Evolutionary conservation across 176 grass and related monocot genomes (phyloP), one percentile per base, ranked within the genome.

Genomic region (Olyra latifolia): DNA sequence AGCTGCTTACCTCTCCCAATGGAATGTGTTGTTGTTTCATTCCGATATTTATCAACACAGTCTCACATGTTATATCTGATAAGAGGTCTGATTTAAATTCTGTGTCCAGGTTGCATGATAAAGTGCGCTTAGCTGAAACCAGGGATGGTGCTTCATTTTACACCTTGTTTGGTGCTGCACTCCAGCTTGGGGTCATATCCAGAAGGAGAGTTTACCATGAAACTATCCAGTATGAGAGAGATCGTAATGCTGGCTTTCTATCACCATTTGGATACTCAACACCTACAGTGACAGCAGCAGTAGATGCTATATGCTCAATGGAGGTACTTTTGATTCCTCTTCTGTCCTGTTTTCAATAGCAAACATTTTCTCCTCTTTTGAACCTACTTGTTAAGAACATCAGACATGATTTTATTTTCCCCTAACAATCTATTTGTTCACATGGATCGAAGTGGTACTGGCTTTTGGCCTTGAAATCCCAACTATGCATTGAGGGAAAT

Each of bases 241-340:
- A 98, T 64, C 88, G 92, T n/a, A 98, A 98, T 93, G 96, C 88
- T 66, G 92, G 92, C 38, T 98, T 93, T 92, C 10, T 98, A 87
- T 98, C 96, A 62, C 96, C 96, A 82, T 98, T 95, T 98, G 96
- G 96, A 69, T 98, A 98, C 50, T 98, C 92, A 57, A 86, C 96
- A 53, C 86, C 96, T 81, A 95, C 96, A 53, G 90, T 98, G 39
- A 89, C 86, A 68, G 81, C 92, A 46, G 90, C 86, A 22, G 78
- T 91, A 47, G 81, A 95, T 89, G 78, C 90, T 84, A 87, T 95
- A 61, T 95, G 84, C 76, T 95, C 88, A 45, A 91, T 95, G 88
- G 90, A 98, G 90, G 96, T 98, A 88, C 27, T 78, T 66, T 49
- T 82, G 17, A 44, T 79, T 38, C 35, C 10, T 71, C 63, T 30